Conservation (phyloP, 768 basidiomycete genomes). For the Xerocomellus intermedius region DNA sequence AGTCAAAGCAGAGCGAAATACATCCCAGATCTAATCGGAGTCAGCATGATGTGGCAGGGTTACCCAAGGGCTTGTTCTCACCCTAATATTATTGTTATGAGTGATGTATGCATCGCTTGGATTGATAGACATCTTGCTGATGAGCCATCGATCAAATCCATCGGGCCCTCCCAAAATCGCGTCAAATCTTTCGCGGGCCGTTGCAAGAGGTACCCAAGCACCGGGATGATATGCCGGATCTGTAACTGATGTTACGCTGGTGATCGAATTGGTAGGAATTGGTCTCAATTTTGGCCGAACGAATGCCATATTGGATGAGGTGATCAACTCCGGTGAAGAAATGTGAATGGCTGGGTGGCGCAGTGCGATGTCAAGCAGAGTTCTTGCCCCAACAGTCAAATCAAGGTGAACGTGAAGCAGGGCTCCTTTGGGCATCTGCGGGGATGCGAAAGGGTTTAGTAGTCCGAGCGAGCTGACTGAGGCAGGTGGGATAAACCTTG, state of each 20-base stretch:
- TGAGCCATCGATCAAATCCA: slow-evolving; percentile 69
- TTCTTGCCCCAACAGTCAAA: slow-evolving; percentile 57
- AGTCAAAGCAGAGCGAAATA: slow-evolving; percentile 56
- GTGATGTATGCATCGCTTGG: slow-evolving; percentile 71
- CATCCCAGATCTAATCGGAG: slow-evolving; percentile 65
- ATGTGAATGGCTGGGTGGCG: slow-evolving; percentile 63
- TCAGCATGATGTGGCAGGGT: background rate
- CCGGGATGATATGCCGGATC: slow-evolving; percentile 42
- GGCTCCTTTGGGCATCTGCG: slow-evolving; percentile 78
- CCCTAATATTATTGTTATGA: slow-evolving; percentile 69
- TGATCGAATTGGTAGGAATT: slow-evolving; percentile 34
- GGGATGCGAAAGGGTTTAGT: background rate
- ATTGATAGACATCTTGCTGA: slow-evolving; percentile 60
- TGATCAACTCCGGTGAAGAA: slow-evolving; percentile 41
- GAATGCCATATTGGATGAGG: slow-evolving; percentile 38
- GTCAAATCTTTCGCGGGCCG: slow-evolving; percentile 54
- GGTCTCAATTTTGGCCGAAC: slow-evolving; percentile 54
- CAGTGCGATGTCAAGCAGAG: slow-evolving; percentile 54
- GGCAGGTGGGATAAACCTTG: slow-evolving; percentile 40
- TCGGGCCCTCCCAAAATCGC: slow-evolving; percentile 53
- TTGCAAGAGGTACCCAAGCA: slow-evolving; percentile 54
- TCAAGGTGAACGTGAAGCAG: slow-evolving; percentile 76
- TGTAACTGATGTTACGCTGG: slow-evolving; percentile 28
- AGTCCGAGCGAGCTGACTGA: background rate
- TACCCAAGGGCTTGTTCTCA: slow-evolving; percentile 15